phyloP scores from a whole-genome alignment of 352 stramenopile genomes.

The Globisporangium iwayamae region DNA sequence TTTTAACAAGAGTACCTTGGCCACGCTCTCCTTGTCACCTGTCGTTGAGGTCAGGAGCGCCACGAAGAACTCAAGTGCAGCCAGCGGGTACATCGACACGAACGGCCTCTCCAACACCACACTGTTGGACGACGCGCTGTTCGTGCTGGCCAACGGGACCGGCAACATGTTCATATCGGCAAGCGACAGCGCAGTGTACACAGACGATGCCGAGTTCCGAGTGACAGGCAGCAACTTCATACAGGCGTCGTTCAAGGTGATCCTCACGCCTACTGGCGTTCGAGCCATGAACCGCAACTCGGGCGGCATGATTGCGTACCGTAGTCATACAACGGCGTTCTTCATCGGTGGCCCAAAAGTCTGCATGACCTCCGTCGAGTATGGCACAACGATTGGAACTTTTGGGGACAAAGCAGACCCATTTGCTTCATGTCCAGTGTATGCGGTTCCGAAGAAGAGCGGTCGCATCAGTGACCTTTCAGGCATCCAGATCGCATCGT shows the following conservation, averaged over 20 bases:
- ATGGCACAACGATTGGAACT: background rate
- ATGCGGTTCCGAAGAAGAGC: background rate
- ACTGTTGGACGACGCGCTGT: background rate
- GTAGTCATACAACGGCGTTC: background rate
- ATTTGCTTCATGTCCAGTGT: background rate
- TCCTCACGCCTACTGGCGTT: background rate
- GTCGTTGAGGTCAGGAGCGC: background rate
- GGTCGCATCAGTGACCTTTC: background rate
- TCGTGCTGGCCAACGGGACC: constrained; percentile 1
- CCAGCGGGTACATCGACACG: too few species aligned
- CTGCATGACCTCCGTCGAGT: background rate
- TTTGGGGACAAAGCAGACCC: background rate
- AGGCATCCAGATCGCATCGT: background rate
- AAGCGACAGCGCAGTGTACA: background rate
- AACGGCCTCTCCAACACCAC: background rate
- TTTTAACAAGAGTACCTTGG: background rate
- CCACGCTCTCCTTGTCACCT: background rate
- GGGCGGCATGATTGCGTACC: background rate
- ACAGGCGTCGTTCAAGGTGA: background rate
- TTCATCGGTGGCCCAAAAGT: background rate
- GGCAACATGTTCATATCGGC: constrained; percentile 4
- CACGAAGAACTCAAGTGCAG: background rate
- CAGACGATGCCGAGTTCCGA: background rate
- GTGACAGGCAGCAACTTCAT: background rate
- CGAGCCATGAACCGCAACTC: background rate